Percentiles rank a stretch among this genome's conserved stretches.
Evolutionary conservation across 768 basidiomycete genomes (phyloP).

Genomic region (Sporobolomyces roseus): DNA sequence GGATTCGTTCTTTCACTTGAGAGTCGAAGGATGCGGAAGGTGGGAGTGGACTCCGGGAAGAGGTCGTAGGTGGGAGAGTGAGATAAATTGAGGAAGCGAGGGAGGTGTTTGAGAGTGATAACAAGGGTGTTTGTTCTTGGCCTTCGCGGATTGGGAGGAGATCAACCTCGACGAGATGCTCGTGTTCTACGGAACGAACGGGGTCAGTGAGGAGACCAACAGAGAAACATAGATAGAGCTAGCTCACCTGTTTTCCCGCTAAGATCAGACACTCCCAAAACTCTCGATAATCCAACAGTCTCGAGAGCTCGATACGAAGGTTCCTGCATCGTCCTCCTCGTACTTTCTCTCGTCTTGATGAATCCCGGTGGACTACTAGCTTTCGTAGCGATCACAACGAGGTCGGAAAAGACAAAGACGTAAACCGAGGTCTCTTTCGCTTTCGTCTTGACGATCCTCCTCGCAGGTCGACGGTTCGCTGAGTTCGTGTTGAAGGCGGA

Average conservation of each 20-base stretch:
- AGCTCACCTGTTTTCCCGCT: slow-evolving; percentile 46
- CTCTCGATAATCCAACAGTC: slow-evolving; percentile 54
- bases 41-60: slow-evolving; percentile 18
- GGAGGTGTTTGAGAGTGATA: slow-evolving; percentile 28
- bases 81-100: slow-evolving; percentile 50
- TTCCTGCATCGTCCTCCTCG: neutral
- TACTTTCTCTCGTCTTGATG: slow-evolving; percentile 37
- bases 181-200: slow-evolving; percentile 43
- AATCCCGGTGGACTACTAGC: slow-evolving; percentile 29
- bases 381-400: slow-evolving; percentile 61
- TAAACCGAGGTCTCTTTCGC: slow-evolving; percentile 39
- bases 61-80: slow-evolving; percentile 42
- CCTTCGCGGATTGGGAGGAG: slow-evolving; percentile 55
- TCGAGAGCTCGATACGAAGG: slow-evolving; percentile 53
- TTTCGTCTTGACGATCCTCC: slow-evolving; percentile 35
- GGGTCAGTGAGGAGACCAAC: neutral
- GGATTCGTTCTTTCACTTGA: slow-evolving; percentile 45
- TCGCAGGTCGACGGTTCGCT: neutral
- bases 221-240: no score
- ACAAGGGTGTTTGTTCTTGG: slow-evolving; percentile 42
- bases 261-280: slow-evolving; percentile 56
- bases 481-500: neutral
- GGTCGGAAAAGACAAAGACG: slow-evolving; percentile 63
- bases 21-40: slow-evolving; percentile 22
- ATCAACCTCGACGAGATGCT: slow-evolving; percentile 54